These are phyloP conservation scores for Meripilus lineatus DNA, from an alignment of 1,284 basidiomycete species.

Conservation along the genomic window DNA sequence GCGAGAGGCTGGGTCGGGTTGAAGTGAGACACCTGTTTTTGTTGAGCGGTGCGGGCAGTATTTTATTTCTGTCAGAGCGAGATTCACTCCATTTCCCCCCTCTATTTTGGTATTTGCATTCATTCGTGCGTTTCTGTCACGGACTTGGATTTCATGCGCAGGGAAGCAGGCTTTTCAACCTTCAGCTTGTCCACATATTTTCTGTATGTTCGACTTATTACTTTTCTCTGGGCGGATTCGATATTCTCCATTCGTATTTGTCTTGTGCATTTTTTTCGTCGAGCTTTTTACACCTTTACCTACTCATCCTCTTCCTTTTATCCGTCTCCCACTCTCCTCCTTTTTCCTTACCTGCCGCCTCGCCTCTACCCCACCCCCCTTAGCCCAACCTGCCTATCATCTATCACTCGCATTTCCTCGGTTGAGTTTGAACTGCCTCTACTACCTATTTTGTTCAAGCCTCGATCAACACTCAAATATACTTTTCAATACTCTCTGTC, in stretches of 20 bases:
- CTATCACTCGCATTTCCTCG: too few relatives aligned
- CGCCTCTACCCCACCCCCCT: neutral
- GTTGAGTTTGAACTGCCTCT: too few relatives aligned
- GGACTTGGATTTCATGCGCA: neutral
- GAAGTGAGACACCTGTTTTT: constrained; percentile 25
- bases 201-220: neutral
- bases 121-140: neutral
- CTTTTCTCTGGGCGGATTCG: neutral
- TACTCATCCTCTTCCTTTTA: neutral
- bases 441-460: neutral
- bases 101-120: too few relatives aligned
- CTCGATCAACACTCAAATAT: neutral
- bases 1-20: constrained; percentile 69
- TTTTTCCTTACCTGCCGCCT: neutral
- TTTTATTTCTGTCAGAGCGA: too few relatives aligned
- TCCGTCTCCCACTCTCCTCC: neutral
- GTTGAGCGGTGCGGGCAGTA: constrained; percentile 4
- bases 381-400: too few relatives aligned
- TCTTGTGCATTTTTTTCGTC: too few relatives aligned
- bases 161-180: constrained; percentile 1
- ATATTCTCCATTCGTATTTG: too few relatives aligned
- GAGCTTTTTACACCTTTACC: neutral
- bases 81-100: too few relatives aligned
- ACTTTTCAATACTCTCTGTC: too few relatives aligned
- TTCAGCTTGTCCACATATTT: constrained; percentile 6